These are phyloP conservation scores for Torulaspora quercuum DNA, from an alignment of 805 yeast species.

Conservation along the genomic window DNA sequence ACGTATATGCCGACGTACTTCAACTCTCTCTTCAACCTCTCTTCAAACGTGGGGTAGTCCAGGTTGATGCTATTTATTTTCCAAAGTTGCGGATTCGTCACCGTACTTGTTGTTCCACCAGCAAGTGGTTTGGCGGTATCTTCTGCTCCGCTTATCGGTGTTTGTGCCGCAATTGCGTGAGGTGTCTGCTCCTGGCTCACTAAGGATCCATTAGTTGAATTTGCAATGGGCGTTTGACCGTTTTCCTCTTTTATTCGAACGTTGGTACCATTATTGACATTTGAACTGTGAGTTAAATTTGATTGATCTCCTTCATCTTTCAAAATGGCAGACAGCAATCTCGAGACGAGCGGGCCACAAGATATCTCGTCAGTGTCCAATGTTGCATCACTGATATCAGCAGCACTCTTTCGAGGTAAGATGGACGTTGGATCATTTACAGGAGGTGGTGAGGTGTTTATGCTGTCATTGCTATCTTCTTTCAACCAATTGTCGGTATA, in stretches of 20 bases:
- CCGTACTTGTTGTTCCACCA: constrained; percentile 31
- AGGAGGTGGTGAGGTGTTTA: constrained; percentile 46
- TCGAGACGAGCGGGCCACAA: constrained; percentile 86
- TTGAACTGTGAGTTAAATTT: neutral
- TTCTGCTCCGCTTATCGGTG: constrained; percentile 24
- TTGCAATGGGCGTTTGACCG: constrained; percentile 2
- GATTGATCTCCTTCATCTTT: constrained; percentile 24
- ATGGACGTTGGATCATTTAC: constrained; percentile 42
- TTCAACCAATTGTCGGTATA: constrained; percentile 85
- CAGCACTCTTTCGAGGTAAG: constrained; percentile 58
- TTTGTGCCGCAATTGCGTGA: constrained; percentile 18
- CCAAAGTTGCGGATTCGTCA: constrained; percentile 48
- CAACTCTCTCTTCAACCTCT: constrained; percentile 80
- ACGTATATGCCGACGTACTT: constrained; percentile 86
- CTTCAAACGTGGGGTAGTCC: constrained; percentile 81
- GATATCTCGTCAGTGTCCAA: constrained; percentile 73
- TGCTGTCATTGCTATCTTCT: constrained; percentile 58
- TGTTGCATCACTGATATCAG: constrained; percentile 49
- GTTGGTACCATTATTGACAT: constrained; percentile 3
- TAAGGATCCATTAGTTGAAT: constrained; percentile 10
- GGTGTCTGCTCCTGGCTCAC: constrained; percentile 22
- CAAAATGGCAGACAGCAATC: constrained; percentile 77
- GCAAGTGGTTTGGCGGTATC: constrained; percentile 8
- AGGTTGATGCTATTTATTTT: constrained; percentile 44
- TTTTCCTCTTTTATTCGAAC: constrained; percentile 14